Base-by-base conservation (phyloP, 495 filamentous ascomycete species). In the Podospora sp. region DNA sequence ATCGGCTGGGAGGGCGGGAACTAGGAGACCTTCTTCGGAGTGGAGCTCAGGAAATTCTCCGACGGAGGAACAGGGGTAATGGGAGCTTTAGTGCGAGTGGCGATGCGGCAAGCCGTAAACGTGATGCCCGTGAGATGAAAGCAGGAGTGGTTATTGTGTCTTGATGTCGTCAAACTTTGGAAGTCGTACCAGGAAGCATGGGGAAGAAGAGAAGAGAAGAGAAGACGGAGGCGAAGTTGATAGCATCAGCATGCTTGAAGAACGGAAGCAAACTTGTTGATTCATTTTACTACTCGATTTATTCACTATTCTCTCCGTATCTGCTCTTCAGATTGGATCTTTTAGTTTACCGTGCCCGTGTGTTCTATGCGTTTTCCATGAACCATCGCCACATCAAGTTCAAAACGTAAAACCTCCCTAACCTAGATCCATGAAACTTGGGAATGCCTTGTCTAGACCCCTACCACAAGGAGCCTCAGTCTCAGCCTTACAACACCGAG, bases 1-100 rank as follows among this genome's bases (percentile, higher is more conserved):
- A 89, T 98, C 55, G 92, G 94, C 35, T 97, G 94, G 94, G 89
- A 87, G 65, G 67, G 68, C 36, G 69, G 72, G 66, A 74, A 72
- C 52, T 74, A 74, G 72, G 69, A 65, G 35, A 57, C 52, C 51
- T 27, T 65, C 27, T 65, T 65, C 36, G 63, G 63, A 21, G 21
- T 46, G 29, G 63, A 65, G 52, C 27, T 65, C 16, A 20, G 40
- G 36, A 49, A 35, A 33, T 57, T 56, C 26, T 56, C n/a, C 12
- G 49, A 24, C 21, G 22, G 33, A 51, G 6, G 50, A 8, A 52
- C 20, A n/a, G 63, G 40, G 61, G 26, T 16, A 22, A 27, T 35
- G 26, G 51, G 29, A 14, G 63, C 56, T 27, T 49, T 65, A 29
- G 63, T 65, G 63, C 57, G 51, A 33, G 20, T 49, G 24, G 50